Evolutionary conservation across 2,329 filamentous ascomycete genomes (phyloP), one percentile per base, ranked within the genome.

Genomic region (Fusarium stilboides): DNA sequence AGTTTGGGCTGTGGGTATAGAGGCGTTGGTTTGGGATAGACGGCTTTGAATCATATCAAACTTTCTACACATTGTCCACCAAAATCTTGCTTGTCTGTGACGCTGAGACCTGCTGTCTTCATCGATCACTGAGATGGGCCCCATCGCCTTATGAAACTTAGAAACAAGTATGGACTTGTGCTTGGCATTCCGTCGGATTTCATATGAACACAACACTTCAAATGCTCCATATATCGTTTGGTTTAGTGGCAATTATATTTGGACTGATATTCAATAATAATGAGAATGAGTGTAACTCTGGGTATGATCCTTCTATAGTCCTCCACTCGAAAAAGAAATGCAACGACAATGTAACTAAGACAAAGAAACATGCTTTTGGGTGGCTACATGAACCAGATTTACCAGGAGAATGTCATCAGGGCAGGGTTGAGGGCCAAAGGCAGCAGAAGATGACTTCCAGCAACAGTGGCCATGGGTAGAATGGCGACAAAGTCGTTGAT

Each of bases 321-420:
- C 28, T 40, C 19, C 28, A 56, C 33, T 43, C 8, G 10, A 13
- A 54, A 36, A 39, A 12, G 24, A 19, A n/a, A 51, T 45, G 31
- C 24, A 33, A 61, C 31, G 26, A 45, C 15, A 50, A 50, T 19
- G 19, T 6, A 46, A 62, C 43, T 22, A 14, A 34, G n/a, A 43
- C 14, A 45, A 44, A 57, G 19, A 33, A 8, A 60, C 20, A 57
- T 45, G 40, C 47, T 50, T 68, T 54, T 61, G 36, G 37, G 57
- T 13, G n/a, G 19, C 34, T 20, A 39, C 33, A 53, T 45, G 24
- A 37, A 36, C 31, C 33, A 44, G 15, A 8, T 37, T 31, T 76
- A 93, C 88, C 90, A 94, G 12, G 90, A 92, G 78, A 94, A 93
- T 0, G 89, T 92, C 91, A 93, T 93, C 72, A 94, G 82, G 20